These are phyloP conservation scores for Ogataea zsoltii DNA, from an alignment of 805 yeast species.

Conservation along the genomic window DNA sequence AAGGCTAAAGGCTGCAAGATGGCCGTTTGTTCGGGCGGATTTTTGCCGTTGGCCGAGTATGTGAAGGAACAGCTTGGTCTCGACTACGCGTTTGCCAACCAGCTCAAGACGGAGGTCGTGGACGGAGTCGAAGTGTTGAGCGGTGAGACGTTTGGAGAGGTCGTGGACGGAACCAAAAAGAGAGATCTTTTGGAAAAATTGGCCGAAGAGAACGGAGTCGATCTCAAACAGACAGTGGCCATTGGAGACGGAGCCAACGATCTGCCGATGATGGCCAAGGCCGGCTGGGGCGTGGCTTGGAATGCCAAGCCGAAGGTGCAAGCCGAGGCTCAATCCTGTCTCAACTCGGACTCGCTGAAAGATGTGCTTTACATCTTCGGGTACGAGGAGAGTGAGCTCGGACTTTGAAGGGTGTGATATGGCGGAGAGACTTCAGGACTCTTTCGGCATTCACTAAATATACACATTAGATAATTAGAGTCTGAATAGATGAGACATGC, in stretches of 20 bases:
- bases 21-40: conserved; percentile 95
- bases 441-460: too few relatives aligned
- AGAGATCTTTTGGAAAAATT: conserved; percentile 68
- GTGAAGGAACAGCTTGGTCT: conserved; percentile 67
- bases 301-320: conserved; percentile 96
- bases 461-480: too few relatives aligned
- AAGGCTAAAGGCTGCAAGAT: conserved; percentile 61
- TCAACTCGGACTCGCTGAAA: conserved; percentile 70
- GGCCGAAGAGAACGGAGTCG: conserved; percentile 55
- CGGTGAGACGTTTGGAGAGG: conserved; percentile 76
- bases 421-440: too few relatives aligned
- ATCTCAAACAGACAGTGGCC: conserved; percentile 62
- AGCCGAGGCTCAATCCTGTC: conserved; percentile 72
- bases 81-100: conserved; percentile 90
- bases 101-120: conserved; percentile 47
- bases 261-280: conserved; percentile 83
- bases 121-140: conserved; percentile 50
- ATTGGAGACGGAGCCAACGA: conserved; percentile 99
- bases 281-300: conserved; percentile 97
- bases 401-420: not conserved
- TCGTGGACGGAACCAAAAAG: conserved; percentile 85
- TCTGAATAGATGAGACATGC: too few relatives aligned
- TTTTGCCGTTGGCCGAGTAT: conserved; percentile 80
- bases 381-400: conserved; percentile 56
- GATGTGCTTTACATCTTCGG: conserved; percentile 86